Base-by-base conservation (phyloP, 148 eudicot genomes). In the Camellia lanceoleosa region DNA sequence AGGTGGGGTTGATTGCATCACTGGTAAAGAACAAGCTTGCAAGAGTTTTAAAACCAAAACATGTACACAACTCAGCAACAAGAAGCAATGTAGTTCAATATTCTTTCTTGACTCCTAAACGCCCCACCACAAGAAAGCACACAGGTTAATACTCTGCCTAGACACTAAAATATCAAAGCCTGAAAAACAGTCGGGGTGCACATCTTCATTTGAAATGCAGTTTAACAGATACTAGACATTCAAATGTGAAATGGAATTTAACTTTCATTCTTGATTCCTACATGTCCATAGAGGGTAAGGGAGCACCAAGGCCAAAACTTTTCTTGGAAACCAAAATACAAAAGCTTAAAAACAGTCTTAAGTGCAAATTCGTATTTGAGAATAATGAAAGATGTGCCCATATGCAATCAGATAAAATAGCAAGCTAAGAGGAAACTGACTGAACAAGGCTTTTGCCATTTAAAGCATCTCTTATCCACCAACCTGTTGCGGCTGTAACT, bases 401-500 rank as follows among this genome's bases (percentile, higher is more conserved):
- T 63, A 7, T 18, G 13, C 46, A 49, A 18, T 3, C 2, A 15
- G 16, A 5, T 5, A 74, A 65, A 73, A 74, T 15, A 66, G 58
- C 19, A 56, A 44, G 61, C n/a, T 13, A 12, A 20, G 42, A 76
- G 15, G 69, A 38, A 81, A 71, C 58, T 42, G 71, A 51, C 43
- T 30, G 30, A 70, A 68, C 20, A 64, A 46, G 5, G 70, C 19
- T n/a, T 81, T 7, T 76, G 1, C 43, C 44, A 75, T 38, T 64
- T 62, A 68, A 68, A 64, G 71, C 67, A 59, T 75, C 38, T 49
- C 66, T 47, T 49, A 30, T 63, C 78, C 19, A 77, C 85, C 72
- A 87, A 93, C 98, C 99, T 87, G 97, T 97, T 78, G 98, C 98
- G 76, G 97, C 97, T 12, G 99, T 97, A 77, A 97, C 92, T 91